These are phyloP conservation scores for Candida ovalis DNA, from an alignment of 805 yeast species.

Conservation along the genomic window DNA sequence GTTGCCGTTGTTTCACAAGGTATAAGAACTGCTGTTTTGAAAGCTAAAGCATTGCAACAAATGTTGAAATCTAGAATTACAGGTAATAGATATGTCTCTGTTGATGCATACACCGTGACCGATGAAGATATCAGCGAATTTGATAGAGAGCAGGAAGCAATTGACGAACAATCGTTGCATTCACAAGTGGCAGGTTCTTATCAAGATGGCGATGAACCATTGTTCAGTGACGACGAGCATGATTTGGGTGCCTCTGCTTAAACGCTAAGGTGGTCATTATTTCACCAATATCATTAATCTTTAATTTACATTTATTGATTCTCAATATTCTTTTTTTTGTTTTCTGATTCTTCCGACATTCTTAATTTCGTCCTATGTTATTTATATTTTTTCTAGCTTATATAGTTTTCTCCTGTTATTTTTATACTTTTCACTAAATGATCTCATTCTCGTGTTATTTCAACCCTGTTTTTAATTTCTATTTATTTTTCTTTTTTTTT, in stretches of 20 bases:
- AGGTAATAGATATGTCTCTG: constrained; percentile 8
- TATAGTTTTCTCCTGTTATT: not conserved
- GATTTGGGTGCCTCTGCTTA: constrained; percentile 6
- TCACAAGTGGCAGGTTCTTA: constrained; percentile 13
- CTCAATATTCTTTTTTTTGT: not conserved
- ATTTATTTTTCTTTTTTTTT: not conserved
- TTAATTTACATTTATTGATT: not conserved
- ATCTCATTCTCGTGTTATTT: not conserved
- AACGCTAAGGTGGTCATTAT: not conserved
- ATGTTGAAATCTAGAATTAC: constrained; percentile 7
- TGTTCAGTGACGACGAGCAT: constrained; percentile 20
- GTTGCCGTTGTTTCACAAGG: constrained; percentile 29
- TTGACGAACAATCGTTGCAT: not conserved
- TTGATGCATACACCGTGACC: constrained; percentile 21
- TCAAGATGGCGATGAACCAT: constrained; percentile 19
- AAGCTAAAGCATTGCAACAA: constrained; percentile 7
- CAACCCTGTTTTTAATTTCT: not conserved
- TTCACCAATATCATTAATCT: not conserved
- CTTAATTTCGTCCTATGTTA: not conserved
- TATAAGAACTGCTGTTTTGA: constrained; percentile 5
- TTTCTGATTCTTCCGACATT: not conserved
- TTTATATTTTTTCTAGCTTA: not conserved
- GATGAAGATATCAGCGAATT: constrained; percentile 19
- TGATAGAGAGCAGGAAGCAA: constrained; percentile 6
- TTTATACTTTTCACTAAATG: not conserved